phyloP scores from a whole-genome alignment of 2,329 filamentous ascomycete genomes.

The Corynespora cassiicola region DNA sequence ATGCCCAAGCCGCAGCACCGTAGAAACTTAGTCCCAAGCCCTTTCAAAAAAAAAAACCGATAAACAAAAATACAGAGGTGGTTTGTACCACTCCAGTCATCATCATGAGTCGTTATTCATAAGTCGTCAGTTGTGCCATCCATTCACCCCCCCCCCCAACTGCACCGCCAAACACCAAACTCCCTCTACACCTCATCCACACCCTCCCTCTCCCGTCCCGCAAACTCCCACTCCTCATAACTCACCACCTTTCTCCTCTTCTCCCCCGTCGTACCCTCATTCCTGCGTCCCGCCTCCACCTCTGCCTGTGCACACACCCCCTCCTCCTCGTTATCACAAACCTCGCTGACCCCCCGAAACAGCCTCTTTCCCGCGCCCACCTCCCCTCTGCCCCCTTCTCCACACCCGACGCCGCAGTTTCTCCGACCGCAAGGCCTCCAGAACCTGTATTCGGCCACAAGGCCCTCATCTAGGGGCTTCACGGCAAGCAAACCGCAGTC shows the following conservation, averaged over 20 bases:
- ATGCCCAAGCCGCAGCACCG: too few species aligned
- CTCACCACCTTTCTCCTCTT: background rate
- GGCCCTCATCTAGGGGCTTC: slow-evolving; percentile 32
- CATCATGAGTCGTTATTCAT: too few species aligned
- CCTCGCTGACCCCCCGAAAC: slow-evolving; percentile 31
- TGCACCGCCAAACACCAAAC: too few species aligned
- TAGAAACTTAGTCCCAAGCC: too few species aligned
- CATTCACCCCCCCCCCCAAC: too few species aligned
- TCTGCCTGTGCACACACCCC: background rate
- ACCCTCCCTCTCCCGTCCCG: too few species aligned
- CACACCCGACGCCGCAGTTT: slow-evolving; percentile 41
- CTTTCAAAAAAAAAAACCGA: too few species aligned
- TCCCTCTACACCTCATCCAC: too few species aligned
- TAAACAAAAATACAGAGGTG: too few species aligned
- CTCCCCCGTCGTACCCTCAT: background rate
- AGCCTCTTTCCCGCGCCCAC: slow-evolving; percentile 34
- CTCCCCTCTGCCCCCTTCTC: slow-evolving; percentile 32
- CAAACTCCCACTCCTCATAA: background rate
- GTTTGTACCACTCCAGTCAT: too few species aligned
- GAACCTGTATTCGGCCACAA: slow-evolving; percentile 45
- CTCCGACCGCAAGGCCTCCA: slow-evolving; percentile 41
- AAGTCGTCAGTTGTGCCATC: too few species aligned
- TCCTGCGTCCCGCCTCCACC: background rate
- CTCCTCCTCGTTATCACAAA: slow-evolving; percentile 13
- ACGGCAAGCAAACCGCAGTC: slow-evolving; percentile 37